Conservation (phyloP, 2,329 filamentous ascomycete species). For the Pseudogymnoascus sp. region DNA sequence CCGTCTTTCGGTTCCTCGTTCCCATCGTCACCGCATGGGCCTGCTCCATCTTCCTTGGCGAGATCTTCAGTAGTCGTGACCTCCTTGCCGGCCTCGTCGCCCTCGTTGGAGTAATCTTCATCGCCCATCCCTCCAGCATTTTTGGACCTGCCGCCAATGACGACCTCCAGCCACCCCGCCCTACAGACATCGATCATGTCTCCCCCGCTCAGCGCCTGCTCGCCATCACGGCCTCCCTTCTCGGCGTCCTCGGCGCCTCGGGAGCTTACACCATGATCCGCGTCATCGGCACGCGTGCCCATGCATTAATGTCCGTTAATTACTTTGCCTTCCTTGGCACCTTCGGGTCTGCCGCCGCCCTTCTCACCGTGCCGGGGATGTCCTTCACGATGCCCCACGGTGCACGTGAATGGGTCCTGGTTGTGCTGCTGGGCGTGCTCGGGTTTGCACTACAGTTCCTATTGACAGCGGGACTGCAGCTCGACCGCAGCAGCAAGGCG, state of each 20-base stretch:
- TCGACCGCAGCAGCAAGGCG: constrained; percentile 29
- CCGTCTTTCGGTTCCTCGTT: constrained; percentile 79
- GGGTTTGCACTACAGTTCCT: constrained; percentile 84
- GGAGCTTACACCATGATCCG: constrained; percentile 70
- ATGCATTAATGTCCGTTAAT: constrained; percentile 78
- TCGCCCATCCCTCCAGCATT: constrained; percentile 53
- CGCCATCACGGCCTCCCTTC: constrained; percentile 63
- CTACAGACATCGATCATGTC: constrained; percentile 17
- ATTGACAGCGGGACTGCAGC: constrained; percentile 65
- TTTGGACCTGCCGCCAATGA: constrained; percentile 16
- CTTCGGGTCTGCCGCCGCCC: constrained; percentile 52
- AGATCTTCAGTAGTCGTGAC: constrained; percentile 71
- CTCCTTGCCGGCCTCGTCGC: constrained; percentile 70
- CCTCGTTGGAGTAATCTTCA: constrained; percentile 72
- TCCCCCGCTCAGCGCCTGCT: constrained; percentile 35
- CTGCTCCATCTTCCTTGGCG: constrained; percentile 65
- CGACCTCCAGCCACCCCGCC: constrained; percentile 3
- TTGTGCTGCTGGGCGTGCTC: constrained; percentile 60
- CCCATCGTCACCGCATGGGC: constrained; percentile 76
- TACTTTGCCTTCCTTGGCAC: constrained; percentile 71
- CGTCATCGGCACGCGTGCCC: constrained; percentile 71
- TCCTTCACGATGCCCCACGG: constrained; percentile 39
- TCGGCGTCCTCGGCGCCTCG: constrained; percentile 71
- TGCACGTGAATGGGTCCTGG: constrained; percentile 49
- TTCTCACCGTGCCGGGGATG: constrained; percentile 39